Evolutionary conservation across 176 grass and related monocot species (phyloP).

Genomic region (Oropetium thomaeum): DNA sequence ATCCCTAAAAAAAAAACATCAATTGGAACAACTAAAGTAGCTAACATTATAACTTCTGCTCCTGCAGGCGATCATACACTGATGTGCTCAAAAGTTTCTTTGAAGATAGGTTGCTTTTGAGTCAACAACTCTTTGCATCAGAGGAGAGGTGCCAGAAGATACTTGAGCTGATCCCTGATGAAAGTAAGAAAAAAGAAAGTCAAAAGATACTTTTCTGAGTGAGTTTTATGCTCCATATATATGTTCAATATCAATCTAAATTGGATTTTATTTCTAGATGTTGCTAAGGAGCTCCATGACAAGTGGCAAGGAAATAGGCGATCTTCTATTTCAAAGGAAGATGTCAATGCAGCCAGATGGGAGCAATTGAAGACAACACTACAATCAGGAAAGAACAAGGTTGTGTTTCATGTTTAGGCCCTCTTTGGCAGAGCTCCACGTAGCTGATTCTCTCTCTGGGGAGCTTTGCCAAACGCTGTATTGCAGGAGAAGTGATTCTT

Average conservation of each 20-base stretch:
- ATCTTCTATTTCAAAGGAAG: conserved; percentile 80
- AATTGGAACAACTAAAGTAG: conserved; percentile 17
- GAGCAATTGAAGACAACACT: conserved; percentile 73
- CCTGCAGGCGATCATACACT: conserved; percentile 74
- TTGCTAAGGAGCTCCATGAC: conserved; percentile 72
- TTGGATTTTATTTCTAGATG: conserved; percentile 45
- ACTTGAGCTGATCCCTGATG: conserved; percentile 82
- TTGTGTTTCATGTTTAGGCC: no score
- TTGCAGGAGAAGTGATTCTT: no score
- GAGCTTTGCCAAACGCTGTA: no score
- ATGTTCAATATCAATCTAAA: conserved; percentile 20
- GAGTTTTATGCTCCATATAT: not conserved
- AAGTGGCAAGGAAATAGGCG: conserved; percentile 84
- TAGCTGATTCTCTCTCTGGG: no score
- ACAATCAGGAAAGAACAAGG: conserved; percentile 90
- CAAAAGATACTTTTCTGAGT: not conserved
- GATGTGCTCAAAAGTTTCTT: conserved; percentile 82
- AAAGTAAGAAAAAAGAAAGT: conserved; percentile 49
- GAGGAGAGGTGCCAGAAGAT: conserved; percentile 84
- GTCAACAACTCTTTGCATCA: conserved; percentile 68
- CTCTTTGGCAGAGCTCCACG: no score
- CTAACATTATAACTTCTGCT: conserved; percentile 11
- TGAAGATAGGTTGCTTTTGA: conserved; percentile 64
- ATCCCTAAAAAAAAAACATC: no score
- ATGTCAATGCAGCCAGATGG: conserved; percentile 73